These are phyloP conservation scores for Micractinium conductrix DNA, from an alignment of 139 green algal species.

Conservation along the genomic window DNA sequence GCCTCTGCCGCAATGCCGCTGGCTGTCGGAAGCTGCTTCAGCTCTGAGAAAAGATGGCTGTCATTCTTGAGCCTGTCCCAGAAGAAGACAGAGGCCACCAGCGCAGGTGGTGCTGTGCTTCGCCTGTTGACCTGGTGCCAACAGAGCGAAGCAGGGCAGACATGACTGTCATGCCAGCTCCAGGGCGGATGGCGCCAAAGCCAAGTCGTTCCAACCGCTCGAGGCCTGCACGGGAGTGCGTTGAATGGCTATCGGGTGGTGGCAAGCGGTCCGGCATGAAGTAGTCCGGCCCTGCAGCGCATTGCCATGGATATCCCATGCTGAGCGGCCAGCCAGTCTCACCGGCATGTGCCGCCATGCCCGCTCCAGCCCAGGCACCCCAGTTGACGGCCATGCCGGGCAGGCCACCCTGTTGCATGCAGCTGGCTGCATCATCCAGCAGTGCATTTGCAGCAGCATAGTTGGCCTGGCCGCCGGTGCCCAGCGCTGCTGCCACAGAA, in stretches of 20 bases:
- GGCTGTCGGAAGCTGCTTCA: background rate
- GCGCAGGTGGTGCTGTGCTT: background rate
- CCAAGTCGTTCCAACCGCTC: conserved; percentile 52
- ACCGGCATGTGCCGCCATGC: conserved; percentile 78
- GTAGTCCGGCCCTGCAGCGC: background rate
- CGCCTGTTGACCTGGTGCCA: background rate
- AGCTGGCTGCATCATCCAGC: conserved; percentile 36
- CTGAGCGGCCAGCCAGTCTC: conserved; percentile 43
- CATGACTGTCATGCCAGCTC: conserved; percentile 29
- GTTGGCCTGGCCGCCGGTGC: conserved; percentile 57
- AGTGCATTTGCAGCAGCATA: conserved; percentile 55
- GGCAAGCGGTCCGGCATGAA: background rate
- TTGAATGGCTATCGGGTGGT: too few relatives aligned
- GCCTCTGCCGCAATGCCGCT: background rate
- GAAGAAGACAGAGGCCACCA: conserved; percentile 42
- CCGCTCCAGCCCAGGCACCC: conserved; percentile 86
- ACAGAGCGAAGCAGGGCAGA: conserved; percentile 14
- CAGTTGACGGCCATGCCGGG: conserved; percentile 70
- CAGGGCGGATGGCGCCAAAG: conserved; percentile 42
- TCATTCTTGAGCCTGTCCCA: conserved; percentile 31
- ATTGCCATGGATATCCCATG: conserved; percentile 33
- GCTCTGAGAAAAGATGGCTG: conserved; percentile 30
- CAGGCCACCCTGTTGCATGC: conserved; percentile 15
- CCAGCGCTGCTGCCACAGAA: conserved; percentile 49
- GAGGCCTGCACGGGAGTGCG: conserved; percentile 34